Evolutionary conservation across 2,329 filamentous ascomycete genomes (phyloP), one percentile per base, ranked within the genome.

Genomic region (Exophiala dermatitidis): DNA sequence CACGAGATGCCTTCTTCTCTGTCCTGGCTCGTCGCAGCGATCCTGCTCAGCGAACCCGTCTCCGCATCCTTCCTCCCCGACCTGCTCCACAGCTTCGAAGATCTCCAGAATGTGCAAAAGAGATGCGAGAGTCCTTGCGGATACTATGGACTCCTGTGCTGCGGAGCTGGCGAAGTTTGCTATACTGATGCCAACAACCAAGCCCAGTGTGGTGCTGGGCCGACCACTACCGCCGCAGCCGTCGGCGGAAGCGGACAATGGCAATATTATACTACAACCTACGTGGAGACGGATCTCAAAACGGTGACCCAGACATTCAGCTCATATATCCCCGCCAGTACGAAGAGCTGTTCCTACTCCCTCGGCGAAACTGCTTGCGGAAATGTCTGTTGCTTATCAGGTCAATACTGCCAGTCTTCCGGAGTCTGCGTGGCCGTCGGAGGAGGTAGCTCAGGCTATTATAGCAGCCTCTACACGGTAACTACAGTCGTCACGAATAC

Each of bases 201-300:
- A 65, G 78, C 77, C 37, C 69, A 72, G 58, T 81, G 78, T 62
- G 63, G 65, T 32, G 61, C 61, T 29, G 59, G 60, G 19, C 19
- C 19, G 19, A 19, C 19, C 48, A 47, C 43, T 12, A 47, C 50
- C 4, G 62, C 59, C 5, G 62, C 52, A 3, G 62, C 60, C 4
- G 62, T 59, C 7, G 33, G 52, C n/a, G 58, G 59, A 48, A 63
- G 57, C 40, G 67, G 62, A 49, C 63, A 63, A 9, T 83, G 79
- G 78, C 65, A 76, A 57, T 77, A 76, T 66, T 80, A 71, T 62
- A 84, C 80, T 12, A 78, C 77, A 2, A 81, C 77, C 4, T 82
- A 71, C 61, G 72, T 78, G 8, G 74, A 80, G 64, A 82, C 78
- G 8, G 75, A 76, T 48, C 68, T 74, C 4, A 66, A 75, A 41